A percentile compares a stretch with the other conserved stretches of the same genome.
Conservation (phyloP, 371 early-diverging fungal species). For the Thermomucor indicae-seudaticae region DNA sequence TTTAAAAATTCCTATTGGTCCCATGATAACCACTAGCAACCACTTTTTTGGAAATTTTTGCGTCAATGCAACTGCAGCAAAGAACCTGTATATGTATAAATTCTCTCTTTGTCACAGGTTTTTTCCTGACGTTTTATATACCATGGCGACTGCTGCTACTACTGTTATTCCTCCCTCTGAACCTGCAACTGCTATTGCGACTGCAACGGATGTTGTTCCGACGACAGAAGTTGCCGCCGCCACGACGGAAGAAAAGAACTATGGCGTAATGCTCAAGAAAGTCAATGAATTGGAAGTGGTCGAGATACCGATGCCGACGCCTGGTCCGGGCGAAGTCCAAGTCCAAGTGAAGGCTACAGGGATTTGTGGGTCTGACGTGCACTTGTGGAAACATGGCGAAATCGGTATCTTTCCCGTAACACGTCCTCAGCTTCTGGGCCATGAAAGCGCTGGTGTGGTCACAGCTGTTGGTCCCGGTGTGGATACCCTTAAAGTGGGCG, state of each 20-base stretch:
- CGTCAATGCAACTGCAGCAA: not conserved
- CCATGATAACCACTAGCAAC: not conserved
- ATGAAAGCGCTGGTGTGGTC: constrained; percentile 45
- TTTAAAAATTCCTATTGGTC: constrained; percentile 5
- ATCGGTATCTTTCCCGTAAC: constrained; percentile 43
- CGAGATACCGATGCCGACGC: constrained; percentile 36
- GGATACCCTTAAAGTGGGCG: constrained; percentile 18
- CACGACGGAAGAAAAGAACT: constrained; percentile 11
- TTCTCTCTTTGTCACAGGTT: not conserved
- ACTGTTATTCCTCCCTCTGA: not conserved
- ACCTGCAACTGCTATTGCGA: not conserved
- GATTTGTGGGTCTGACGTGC: constrained; percentile 44
- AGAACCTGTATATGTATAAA: constrained; percentile 6
- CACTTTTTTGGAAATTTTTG: not conserved
- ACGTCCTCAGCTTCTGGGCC: constrained; percentile 37
- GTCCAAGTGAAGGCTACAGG: constrained; percentile 44
- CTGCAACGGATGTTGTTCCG: too few relatives aligned
- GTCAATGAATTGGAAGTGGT: constrained; percentile 37
- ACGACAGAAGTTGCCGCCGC: not conserved
- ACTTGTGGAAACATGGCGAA: constrained; percentile 42
- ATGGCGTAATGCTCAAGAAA: constrained; percentile 34
- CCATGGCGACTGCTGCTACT: not conserved
- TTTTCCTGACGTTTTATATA: not conserved
- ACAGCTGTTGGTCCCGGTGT: constrained; percentile 37
- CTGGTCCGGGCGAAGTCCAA: constrained; percentile 29